phyloP scores from a whole-genome alignment of 2,329 filamentous ascomycete genomes.

The Alternaria brassicae region DNA sequence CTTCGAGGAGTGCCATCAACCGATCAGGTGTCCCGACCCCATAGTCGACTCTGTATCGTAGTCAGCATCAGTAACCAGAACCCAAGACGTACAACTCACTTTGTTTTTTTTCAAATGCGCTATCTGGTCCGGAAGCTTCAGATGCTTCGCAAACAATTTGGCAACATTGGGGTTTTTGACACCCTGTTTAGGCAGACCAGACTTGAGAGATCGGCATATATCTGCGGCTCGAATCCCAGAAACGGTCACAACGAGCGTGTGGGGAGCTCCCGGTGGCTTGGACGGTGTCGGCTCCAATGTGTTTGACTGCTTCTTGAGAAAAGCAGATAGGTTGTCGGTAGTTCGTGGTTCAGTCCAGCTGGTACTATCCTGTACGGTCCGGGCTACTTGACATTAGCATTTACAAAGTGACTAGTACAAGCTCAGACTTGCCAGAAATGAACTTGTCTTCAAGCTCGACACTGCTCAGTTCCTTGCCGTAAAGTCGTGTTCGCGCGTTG shows the following conservation, averaged over 20 bases:
- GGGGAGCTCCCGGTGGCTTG: conserved; percentile 66
- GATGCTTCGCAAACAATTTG: conserved; percentile 97
- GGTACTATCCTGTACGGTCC: conserved; percentile 79
- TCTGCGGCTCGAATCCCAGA: conserved; percentile 88
- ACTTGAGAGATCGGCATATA: conserved; percentile 79
- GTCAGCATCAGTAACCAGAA: conserved; percentile 19
- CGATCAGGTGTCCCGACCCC: conserved; percentile 89
- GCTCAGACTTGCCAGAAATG: conserved; percentile 67
- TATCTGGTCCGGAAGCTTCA: conserved; percentile 89
- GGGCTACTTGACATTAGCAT: conserved; percentile 59
- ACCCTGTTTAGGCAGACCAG: conserved; percentile 48
- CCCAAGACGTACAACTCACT: conserved; percentile 49
- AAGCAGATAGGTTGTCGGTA: conserved; percentile 76
- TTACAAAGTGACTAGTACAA: not conserved
- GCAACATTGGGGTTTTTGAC: conserved; percentile 76
- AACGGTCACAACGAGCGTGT: conserved; percentile 86
- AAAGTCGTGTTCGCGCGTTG: conserved; percentile 77
- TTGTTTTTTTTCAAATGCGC: conserved; percentile 72
- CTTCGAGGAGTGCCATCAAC: conserved; percentile 80
- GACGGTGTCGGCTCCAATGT: conserved; percentile 68
- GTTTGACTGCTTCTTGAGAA: conserved; percentile 72
- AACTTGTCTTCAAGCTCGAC: conserved; percentile 86
- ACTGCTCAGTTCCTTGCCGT: conserved; percentile 79
- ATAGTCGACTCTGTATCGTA: conserved; percentile 71
- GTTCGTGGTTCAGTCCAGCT: conserved; percentile 72